Evolutionary conservation across 2,329 filamentous ascomycete genomes (phyloP), one percentile per base, ranked within the genome.

Genomic region (Alternaria metachromatica): DNA sequence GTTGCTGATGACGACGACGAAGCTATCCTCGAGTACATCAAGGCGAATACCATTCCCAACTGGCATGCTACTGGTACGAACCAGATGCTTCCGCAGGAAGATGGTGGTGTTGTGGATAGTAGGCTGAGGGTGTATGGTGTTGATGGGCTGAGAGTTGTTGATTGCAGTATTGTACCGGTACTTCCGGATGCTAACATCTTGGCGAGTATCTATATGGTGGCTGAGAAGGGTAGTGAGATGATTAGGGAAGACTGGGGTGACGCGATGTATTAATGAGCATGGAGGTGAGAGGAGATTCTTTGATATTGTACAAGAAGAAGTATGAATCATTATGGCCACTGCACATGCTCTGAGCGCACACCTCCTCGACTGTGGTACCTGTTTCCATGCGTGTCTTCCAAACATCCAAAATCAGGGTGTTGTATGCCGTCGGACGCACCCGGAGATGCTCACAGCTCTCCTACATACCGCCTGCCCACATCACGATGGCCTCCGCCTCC

Each of bases 11-110:
- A 76, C 10, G 72, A 73, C 2, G 73, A 80, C 41, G 76, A 71
- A 8, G 63, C 78, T 25, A 77, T 80, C 9, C 46, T 72, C 3
- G 64, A 71, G 20, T 70, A 69, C 18, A 68, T 80, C 18, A 65
- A 68, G n/a, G 62, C 66, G 4, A 72, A 67, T n/a, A 67, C 69
- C 1, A 67, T 72, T 21, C 69, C 67, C 1, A 67, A 67, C 15
- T 79, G 73, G 70, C 77, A 80, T 61, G 74, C 77, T 3, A 64
- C 77, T 2, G 79, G 80, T 6, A 81, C 78, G 1, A 76, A 73
- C 15, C 72, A 71, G 9, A 78, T 79, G 76, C 46, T 76, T 60
- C 66, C 73, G 3, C 48, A 64, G 30, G 72, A 73, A 43, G 58
- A 76, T 37, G 76, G 76, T 0, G 78, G 77, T 23, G 77, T 79